Evolutionary conservation across 768 basidiomycete genomes (phyloP).

Genomic region (Phlebiopsis gigantea): DNA sequence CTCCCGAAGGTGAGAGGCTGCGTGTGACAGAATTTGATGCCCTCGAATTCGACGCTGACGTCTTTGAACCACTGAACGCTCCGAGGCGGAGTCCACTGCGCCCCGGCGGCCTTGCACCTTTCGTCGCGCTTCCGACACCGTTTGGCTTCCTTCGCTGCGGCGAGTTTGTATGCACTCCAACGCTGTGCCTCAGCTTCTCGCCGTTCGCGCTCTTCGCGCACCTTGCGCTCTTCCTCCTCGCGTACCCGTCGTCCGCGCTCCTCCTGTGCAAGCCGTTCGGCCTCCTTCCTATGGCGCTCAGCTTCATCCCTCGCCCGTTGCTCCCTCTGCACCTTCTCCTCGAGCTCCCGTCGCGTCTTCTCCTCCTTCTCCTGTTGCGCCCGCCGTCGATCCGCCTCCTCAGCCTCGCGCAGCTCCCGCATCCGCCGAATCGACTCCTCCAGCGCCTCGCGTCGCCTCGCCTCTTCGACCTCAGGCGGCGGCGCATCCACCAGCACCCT

Average conservation of each 20-base stretch:
- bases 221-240: neutral
- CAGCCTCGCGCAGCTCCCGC: neutral
- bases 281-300: neutral
- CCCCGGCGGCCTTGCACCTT: neutral
- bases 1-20: conserved; percentile 52
- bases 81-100: neutral
- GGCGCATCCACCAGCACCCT: neutral
- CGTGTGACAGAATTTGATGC: conserved; percentile 45
- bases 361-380: conserved; percentile 3
- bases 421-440: conserved; percentile 1
- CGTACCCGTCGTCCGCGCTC: neutral
- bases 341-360: neutral
- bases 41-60: conserved; percentile 47
- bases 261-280: neutral
- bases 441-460: neutral
- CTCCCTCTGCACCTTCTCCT: neutral
- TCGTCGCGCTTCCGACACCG: neutral
- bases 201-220: neutral
- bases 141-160: neutral
- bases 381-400: neutral
- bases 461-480: neutral
- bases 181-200: neutral
- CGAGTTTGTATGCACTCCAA: neutral
- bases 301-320: neutral
- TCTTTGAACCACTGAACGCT: neutral